phyloP scores from a whole-genome alignment of 2,329 filamentous ascomycete species.

The Furcasterigmium sp. region DNA sequence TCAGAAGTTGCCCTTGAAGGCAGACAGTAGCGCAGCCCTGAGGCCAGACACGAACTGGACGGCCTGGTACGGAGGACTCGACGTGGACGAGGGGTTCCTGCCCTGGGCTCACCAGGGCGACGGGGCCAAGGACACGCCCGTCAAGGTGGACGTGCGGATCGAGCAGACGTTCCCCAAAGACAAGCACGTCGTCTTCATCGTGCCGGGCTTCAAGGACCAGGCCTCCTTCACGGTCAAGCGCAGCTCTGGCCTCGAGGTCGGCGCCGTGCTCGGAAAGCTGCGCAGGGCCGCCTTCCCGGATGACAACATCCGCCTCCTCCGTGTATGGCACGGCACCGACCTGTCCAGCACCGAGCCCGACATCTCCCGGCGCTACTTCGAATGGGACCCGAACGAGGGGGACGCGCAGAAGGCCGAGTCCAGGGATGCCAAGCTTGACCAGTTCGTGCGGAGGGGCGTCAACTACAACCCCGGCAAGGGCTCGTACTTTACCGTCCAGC shows the following conservation, averaged over 20 bases:
- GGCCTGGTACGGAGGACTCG: conserved; percentile 8
- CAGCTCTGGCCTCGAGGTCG: background rate
- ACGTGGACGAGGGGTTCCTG: conserved; percentile 5
- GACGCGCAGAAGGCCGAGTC: background rate
- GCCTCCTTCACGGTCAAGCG: background rate
- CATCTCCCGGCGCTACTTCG: background rate
- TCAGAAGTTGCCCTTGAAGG: too few relatives aligned
- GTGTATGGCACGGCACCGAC: conserved; percentile 9
- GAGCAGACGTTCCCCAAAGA: background rate
- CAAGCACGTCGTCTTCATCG: background rate
- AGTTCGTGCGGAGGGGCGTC: conserved; percentile 4
- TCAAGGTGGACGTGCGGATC: conserved; percentile 1
- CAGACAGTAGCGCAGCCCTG: background rate
- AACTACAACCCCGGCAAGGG: conserved; percentile 2
- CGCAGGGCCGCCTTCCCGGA: background rate
- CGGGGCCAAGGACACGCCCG: background rate
- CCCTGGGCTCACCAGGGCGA: conserved; percentile 1
- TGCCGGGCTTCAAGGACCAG: background rate
- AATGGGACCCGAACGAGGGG: background rate
- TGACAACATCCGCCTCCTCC: background rate
- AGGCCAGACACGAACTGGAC: background rate
- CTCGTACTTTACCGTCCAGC: conserved; percentile 10
- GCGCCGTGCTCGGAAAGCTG: background rate
- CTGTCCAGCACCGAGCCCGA: conserved; percentile 4
- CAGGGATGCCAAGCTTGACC: conserved; percentile 1